Evolutionary conservation across 257 asterid species (phyloP).

Genomic region (Eustoma russellianum): DNA sequence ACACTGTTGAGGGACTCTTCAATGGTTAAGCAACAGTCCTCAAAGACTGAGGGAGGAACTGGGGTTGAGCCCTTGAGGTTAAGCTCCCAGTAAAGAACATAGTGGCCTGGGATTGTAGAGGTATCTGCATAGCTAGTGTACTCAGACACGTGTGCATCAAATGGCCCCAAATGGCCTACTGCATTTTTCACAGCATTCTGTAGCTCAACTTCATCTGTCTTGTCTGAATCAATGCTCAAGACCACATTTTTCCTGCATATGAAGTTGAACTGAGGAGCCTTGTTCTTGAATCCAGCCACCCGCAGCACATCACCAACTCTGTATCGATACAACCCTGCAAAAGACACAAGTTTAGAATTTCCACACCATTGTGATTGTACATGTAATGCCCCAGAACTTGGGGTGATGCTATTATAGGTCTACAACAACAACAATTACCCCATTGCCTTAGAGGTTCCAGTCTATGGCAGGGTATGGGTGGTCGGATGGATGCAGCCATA

Average conservation of each 20-base stretch:
- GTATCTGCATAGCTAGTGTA: slow-evolving; percentile 41
- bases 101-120: slow-evolving; percentile 27
- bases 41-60: slow-evolving; percentile 16
- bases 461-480: too few species aligned
- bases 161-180: slow-evolving; percentile 17
- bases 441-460: too few species aligned
- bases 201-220: slow-evolving; percentile 30
- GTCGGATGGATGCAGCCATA: too few species aligned
- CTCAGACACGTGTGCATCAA: slow-evolving; percentile 16
- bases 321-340: slow-evolving; percentile 31
- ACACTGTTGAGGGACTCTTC: slow-evolving; percentile 28
- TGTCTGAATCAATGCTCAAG: slow-evolving; percentile 26
- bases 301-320: slow-evolving; percentile 33
- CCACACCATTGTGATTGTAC: not conserved
- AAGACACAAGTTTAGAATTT: not conserved
- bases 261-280: slow-evolving; percentile 29
- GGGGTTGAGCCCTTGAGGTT: slow-evolving; percentile 9
- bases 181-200: slow-evolving; percentile 24
- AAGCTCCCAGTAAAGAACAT: slow-evolving; percentile 31
- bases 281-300: slow-evolving; percentile 38
- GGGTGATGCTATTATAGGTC: too few species aligned
- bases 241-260: slow-evolving; percentile 31
- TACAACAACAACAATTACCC: too few species aligned
- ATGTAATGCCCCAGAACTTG: not conserved
- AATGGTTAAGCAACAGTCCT: slow-evolving; percentile 27